Evolutionary conservation across 2,329 filamentous ascomycete genomes (phyloP).

Genomic region (Ophiocordyceps polyrhachis-furcata): DNA sequence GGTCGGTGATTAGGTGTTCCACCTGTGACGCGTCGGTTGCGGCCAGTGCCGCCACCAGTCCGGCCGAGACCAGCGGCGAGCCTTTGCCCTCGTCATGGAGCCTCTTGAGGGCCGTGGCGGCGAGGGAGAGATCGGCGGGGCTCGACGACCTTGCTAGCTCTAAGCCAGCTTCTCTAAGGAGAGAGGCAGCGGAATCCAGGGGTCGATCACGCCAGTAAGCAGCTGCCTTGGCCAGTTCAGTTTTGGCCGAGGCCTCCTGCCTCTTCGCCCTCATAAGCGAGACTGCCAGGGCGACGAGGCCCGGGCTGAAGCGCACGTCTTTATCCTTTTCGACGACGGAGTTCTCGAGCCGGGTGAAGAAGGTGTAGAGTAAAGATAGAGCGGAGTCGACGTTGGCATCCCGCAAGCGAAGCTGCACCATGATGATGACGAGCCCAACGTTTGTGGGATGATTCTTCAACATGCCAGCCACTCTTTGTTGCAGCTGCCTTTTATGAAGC

Average conservation of each 20-base stretch:
- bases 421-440: conserved; percentile 60
- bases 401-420: conserved; percentile 64
- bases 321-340: conserved; percentile 35
- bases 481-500: conserved; percentile 42
- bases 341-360: conserved; percentile 39
- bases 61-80: conserved; percentile 56
- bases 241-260: conserved; percentile 51
- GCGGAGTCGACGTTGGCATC: conserved; percentile 56
- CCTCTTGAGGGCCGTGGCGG: conserved; percentile 60
- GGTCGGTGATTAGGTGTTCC: conserved; percentile 31
- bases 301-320: conserved; percentile 65
- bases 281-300: conserved; percentile 62
- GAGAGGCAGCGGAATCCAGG: conserved; percentile 28
- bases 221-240: conserved; percentile 61
- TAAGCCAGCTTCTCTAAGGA: conserved; percentile 67
- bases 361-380: conserved; percentile 54
- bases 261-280: conserved; percentile 62
- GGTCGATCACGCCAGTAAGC: conserved; percentile 56
- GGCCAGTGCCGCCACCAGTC: conserved; percentile 69
- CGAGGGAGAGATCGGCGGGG: conserved; percentile 45
- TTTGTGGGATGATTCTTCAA: conserved; percentile 61
- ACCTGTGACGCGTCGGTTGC: conserved; percentile 38
- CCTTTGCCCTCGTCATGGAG: conserved; percentile 42
- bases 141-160: conserved; percentile 62
- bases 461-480: conserved; percentile 50